Evolutionary conservation across 2,329 filamentous ascomycete species (phyloP).

Genomic region (Cercospora sp.): DNA sequence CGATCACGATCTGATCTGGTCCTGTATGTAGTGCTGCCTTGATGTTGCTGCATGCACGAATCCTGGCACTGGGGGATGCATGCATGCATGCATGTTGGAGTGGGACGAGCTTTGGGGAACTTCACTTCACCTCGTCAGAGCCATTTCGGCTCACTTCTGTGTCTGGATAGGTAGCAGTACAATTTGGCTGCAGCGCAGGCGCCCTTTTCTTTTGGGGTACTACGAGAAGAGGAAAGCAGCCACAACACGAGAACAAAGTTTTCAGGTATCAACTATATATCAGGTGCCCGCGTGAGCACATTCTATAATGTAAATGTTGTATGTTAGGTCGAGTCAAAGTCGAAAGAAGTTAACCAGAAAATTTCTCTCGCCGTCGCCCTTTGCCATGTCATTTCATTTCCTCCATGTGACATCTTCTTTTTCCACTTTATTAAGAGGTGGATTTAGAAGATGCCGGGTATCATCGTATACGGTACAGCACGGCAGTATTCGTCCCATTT

Average conservation of each 20-base stretch:
- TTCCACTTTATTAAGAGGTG: too few species aligned
- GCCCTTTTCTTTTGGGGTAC: too few species aligned
- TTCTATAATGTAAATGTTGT: not conserved
- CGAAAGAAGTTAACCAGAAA: too few species aligned
- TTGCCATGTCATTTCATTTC: not conserved
- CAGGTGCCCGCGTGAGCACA: not conserved
- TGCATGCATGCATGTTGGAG: too few species aligned
- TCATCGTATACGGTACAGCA: constrained; percentile 22
- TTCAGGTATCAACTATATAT: not conserved
- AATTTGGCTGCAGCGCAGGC: too few species aligned
- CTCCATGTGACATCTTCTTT: not conserved
- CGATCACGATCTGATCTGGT: not conserved
- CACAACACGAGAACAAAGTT: not conserved
- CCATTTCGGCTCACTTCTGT: too few species aligned
- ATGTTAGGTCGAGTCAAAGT: not conserved
- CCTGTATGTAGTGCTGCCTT: not conserved
- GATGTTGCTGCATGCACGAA: not conserved
- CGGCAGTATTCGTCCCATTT: constrained; percentile 27
- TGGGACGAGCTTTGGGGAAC: too few species aligned
- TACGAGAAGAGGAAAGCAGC: too few species aligned
- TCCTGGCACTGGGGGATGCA: not conserved
- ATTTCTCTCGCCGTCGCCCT: too few species aligned
- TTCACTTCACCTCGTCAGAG: too few species aligned
- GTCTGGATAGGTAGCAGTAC: too few species aligned
- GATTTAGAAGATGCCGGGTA: constrained; percentile 23